Base-by-base conservation (phyloP, 179 eudicot genomes). In the Beta corolliflora region DNA sequence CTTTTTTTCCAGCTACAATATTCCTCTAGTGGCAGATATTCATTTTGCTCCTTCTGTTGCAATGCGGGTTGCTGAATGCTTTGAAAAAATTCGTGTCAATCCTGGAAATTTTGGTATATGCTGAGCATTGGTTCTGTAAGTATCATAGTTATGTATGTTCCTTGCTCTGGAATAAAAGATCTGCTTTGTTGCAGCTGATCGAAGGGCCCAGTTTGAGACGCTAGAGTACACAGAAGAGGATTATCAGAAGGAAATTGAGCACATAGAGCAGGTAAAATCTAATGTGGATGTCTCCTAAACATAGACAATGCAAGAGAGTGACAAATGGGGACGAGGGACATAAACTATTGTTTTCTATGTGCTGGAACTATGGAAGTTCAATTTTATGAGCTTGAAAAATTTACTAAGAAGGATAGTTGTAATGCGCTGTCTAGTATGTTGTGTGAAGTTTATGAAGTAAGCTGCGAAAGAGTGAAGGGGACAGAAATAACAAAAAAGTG, bases 31-130 rank as follows among this genome's bases (percentile, higher is more conserved):
- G 71, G 99, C 99, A 61, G 99, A 96, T 87, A 96, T 94, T 85
- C 99, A 96, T 85, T 96, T 96, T 87, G 99, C 99, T 64, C 99
- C 99, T 80, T 83, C 98, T 19, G 88, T 96, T 83, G 99, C 99
- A 65, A 46, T 96, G 91, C 88, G 98, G 73, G 97, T 96, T 79
- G 91, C 98, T 65, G 99, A 96, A 87, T 96, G 98, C 85, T 96
- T 96, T 80, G 99, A 96, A 44, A 96, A 96, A 89, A 96, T 96
- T 78, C 98, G 99, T 84, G 98, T 96, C 79, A 96, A 96, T 85
- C 99, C 98, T 13, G 99, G 99, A 79, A 94, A 96, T 86, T 96
- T 96, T 83, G 99, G 99, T 96, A 91, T 79, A 1, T 58, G 18
- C 77, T 81, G 64, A 19, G 54, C 79, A 9, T 67, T 45, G 73